Evolutionary conservation across 805 yeast genomes (phyloP).

Genomic region (Zygotorulaspora chibaensis): DNA sequence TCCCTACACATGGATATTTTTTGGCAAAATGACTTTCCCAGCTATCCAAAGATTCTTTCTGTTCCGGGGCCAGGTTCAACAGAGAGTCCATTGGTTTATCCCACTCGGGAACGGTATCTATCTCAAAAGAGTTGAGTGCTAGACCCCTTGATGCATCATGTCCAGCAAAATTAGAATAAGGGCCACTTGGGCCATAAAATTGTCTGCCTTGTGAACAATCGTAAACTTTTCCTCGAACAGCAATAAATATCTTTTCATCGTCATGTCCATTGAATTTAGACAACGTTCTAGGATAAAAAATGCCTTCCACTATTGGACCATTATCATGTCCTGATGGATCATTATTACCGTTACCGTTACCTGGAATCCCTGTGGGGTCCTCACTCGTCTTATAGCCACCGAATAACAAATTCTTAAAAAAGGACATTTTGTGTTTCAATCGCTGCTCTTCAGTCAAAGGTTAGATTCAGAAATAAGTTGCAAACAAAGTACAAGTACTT

Average conservation of each 20-base stretch:
- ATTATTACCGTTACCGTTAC: constrained; percentile 1
- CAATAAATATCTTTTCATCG: constrained; percentile 75
- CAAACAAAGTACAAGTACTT: too few relatives aligned
- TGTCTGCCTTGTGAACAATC: constrained; percentile 76
- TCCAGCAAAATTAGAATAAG: constrained; percentile 92
- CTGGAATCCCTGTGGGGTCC: constrained; percentile 35
- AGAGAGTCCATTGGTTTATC: constrained; percentile 77
- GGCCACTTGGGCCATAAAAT: constrained; percentile 95
- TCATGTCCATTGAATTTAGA: constrained; percentile 77
- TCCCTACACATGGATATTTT: constrained; percentile 81
- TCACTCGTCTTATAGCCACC: constrained; percentile 34
- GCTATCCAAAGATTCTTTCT: constrained; percentile 63
- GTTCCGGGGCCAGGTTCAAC: constrained; percentile 54
- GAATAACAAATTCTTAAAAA: constrained; percentile 30
- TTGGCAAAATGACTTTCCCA: constrained; percentile 82
- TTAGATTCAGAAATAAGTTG: too few relatives aligned
- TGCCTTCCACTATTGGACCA: constrained; percentile 41
- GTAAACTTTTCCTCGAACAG: constrained; percentile 79
- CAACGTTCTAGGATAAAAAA: constrained; percentile 70
- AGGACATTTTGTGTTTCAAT: constrained; percentile 27
- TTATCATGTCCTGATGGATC: constrained; percentile 11
- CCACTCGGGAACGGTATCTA: constrained; percentile 56
- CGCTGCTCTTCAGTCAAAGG: too few relatives aligned
- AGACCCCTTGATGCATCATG: constrained; percentile 92
- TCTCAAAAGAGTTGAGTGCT: constrained; percentile 82